These are phyloP conservation scores for Hypsizygus marmoreus DNA, from an alignment of 768 basidiomycete species.

Conservation along the genomic window DNA sequence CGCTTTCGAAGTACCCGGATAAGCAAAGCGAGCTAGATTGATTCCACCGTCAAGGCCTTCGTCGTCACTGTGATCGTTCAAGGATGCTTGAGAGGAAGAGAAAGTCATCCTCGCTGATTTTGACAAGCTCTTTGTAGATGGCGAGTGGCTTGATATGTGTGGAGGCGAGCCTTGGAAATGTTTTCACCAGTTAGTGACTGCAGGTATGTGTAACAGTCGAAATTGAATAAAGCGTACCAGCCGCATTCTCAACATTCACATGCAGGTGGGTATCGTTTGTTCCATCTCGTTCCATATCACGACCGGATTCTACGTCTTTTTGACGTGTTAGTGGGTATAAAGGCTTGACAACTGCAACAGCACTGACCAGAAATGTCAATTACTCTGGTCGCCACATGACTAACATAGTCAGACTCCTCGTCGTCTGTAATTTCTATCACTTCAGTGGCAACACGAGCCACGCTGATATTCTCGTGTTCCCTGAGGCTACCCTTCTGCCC, in stretches of 20 bases:
- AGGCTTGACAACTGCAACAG: no score
- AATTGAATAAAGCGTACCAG: no score
- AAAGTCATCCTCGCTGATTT: not conserved
- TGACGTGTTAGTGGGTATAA: not conserved
- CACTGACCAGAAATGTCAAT: constrained; percentile 7
- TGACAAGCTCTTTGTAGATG: no score
- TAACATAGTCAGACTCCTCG: constrained; percentile 5
- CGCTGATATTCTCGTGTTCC: not conserved
- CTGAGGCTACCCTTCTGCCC: constrained; percentile 7
- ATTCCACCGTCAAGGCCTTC: constrained; percentile 29
- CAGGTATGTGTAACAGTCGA: not conserved
- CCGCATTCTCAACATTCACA: no score
- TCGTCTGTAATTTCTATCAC: constrained; percentile 27
- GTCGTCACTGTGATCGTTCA: constrained; percentile 18
- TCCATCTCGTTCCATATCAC: no score
- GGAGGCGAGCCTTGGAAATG: no score
- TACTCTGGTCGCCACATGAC: not conserved
- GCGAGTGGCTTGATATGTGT: no score
- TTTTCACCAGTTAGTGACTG: not conserved
- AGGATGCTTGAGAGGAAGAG: not conserved
- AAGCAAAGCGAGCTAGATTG: constrained; percentile 45
- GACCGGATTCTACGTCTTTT: no score
- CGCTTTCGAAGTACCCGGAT: constrained; percentile 15
- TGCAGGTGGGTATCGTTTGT: no score
- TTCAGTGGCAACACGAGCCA: not conserved